Conservation (phyloP, 192 early-diverging fungal species). For the Dissophora globulifera region DNA sequence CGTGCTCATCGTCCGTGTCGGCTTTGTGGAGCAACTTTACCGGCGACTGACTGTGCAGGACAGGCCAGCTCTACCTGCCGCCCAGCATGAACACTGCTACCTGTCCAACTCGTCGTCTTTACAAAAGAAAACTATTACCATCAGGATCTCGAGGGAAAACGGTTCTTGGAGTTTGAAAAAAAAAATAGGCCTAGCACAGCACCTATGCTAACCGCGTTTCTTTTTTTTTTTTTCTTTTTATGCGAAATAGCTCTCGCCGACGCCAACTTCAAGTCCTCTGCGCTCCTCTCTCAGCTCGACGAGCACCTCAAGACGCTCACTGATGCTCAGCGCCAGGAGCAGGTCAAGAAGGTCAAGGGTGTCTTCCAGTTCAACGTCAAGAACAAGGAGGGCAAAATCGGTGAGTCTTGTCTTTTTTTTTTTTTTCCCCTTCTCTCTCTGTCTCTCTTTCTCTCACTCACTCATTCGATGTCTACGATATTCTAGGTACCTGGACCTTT, state of each 20-base stretch:
- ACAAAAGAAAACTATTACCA: no score
- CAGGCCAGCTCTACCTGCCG: no score
- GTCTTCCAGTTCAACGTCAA: slow-evolving; percentile 90
- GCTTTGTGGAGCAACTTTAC: no score
- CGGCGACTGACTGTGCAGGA: no score
- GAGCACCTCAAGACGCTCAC: slow-evolving; percentile 66
- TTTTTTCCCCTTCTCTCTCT: neutral
- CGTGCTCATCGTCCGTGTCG: no score
- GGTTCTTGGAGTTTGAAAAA: no score
- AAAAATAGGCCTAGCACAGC: no score
- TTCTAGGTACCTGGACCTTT: slow-evolving; percentile 77
- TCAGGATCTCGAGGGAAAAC: no score
- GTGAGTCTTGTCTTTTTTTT: neutral
- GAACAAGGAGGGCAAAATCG: slow-evolving; percentile 70
- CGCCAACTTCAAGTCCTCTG: slow-evolving; percentile 78
- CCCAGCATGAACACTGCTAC: no score
- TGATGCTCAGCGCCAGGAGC: slow-evolving; percentile 67
- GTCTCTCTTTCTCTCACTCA: neutral
- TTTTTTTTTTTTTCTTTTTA: no score
- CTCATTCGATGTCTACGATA: neutral
- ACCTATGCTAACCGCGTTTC: no score
- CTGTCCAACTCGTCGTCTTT: no score
- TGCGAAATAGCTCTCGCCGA: slow-evolving; percentile 10
- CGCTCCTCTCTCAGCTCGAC: slow-evolving; percentile 77
- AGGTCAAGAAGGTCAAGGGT: slow-evolving; percentile 82